Conservation (phyloP, 1,284 basidiomycete species). For the Cutaneotrichosporon cutaneum region DNA sequence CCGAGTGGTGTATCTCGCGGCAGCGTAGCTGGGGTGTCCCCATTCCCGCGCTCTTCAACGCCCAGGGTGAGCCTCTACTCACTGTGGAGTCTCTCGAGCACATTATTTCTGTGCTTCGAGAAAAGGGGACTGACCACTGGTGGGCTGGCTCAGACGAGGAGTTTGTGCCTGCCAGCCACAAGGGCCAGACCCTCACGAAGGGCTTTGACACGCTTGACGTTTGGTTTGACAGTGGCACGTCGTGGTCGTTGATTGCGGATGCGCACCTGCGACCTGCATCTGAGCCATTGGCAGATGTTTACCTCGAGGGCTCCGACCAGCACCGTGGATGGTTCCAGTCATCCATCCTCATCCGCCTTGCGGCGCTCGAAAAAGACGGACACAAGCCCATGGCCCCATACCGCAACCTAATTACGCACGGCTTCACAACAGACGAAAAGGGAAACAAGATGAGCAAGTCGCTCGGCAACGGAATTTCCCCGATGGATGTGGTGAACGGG, state of each 20-base stretch:
- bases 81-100: conserved; percentile 68
- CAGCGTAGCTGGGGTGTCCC: conserved; percentile 98
- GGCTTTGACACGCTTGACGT: conserved; percentile 97
- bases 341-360: conserved; percentile 77
- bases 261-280: conserved; percentile 28
- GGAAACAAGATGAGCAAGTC: conserved; percentile 99
- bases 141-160: conserved; percentile 83
- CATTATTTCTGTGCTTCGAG: conserved; percentile 71
- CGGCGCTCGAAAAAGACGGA: conserved; percentile 22
- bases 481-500: conserved; percentile 75
- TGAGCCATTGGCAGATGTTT: conserved; percentile 73
- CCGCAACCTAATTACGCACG: conserved; percentile 84
- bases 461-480: conserved; percentile 86
- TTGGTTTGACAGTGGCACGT: conserved; percentile 97
- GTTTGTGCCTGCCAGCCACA: conserved; percentile 67
- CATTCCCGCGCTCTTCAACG: conserved; percentile 83
- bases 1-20: conserved; percentile 99
- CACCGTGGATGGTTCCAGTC: conserved; percentile 99
- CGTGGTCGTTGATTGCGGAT: conserved; percentile 75
- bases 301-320: conserved; percentile 94
- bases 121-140: conserved; percentile 80
- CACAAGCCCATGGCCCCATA: conserved; percentile 61
- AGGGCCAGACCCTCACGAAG: conserved; percentile 62
- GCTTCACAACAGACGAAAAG: conserved; percentile 88
- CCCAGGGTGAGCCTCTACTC: conserved; percentile 67